Evolutionary conservation across 2,329 filamentous ascomycete genomes (phyloP).

Genomic region (Xylariaceae sp.): DNA sequence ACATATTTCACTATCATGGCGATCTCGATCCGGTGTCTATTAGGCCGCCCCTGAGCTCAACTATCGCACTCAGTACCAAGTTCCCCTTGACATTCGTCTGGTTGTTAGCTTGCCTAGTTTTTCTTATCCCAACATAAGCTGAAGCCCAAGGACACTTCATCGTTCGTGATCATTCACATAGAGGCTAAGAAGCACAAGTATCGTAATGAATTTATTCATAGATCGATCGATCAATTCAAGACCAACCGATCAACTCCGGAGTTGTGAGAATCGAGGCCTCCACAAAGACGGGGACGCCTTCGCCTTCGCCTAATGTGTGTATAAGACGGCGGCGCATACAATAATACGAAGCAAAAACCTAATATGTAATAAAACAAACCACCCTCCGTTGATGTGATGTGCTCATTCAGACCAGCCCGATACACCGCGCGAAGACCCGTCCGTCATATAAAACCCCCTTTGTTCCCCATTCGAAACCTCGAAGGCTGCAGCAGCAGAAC

Average conservation of each 20-base stretch:
- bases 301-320: conserved; percentile 22
- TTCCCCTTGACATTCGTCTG: too few species aligned
- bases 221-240: conserved; percentile 7
- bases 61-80: too few species aligned
- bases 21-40: too few species aligned
- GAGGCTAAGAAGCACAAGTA: too few species aligned
- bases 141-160: too few species aligned
- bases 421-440: conserved; percentile 18
- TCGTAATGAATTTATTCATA: conserved; percentile 1
- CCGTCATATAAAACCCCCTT: conserved; percentile 20
- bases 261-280: conserved; percentile 12
- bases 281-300: conserved; percentile 21
- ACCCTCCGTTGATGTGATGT: conserved; percentile 21
- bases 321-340: conserved; percentile 14
- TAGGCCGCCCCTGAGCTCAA: too few species aligned
- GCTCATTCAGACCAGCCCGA: conserved; percentile 28
- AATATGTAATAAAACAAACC: conserved; percentile 12
- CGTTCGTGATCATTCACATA: too few species aligned
- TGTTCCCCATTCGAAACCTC: conserved; percentile 13
- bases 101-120: too few species aligned
- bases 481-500: conserved; percentile 4
- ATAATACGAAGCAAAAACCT: conserved; percentile 13
- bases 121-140: too few species aligned
- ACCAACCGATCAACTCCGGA: neutral
- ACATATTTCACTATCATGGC: too few species aligned